Base-by-base conservation (phyloP, 306 rosid species). In the Adenanthera pavonina region DNA sequence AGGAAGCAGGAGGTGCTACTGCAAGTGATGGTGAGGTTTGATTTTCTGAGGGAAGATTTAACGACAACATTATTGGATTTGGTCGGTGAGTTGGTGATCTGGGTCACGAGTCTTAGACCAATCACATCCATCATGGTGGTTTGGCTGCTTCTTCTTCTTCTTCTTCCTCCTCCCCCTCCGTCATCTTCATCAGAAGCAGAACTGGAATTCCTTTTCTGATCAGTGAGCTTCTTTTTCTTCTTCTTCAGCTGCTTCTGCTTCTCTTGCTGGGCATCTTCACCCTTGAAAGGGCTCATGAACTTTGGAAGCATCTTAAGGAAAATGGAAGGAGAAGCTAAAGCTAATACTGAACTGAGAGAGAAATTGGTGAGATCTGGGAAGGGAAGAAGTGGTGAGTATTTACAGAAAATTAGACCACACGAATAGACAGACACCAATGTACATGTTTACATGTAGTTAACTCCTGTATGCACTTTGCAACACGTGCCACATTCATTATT, bases 31-130 rank as follows among this genome's bases (percentile, higher is more conserved):
- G 79, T 61, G 71, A 67, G 78, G 76, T 48, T 72, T 78, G 69
- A 9, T 44, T 35, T 87, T 75, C 75, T 84, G 5, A 87, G 3
- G 20, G 80, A 47, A 82, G 86, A 84, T 75, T 87, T 87, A 19
- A 81, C 44, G 46, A 87, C 80, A 4, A 87, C 81, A 71, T 84
- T 41, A 48, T 43, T 84, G 14, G 88, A 75, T 52, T 77, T 75
- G 48, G 16, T 66, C 41, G 79, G 77, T 75, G 86, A 79, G 60
- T 33, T 79, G 0, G 82, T 81, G 44, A 87, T 87, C 53, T 87
- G 69, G 2, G 85, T 64, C 14, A 87, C 84, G 40, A 87, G 56
- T 56, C 84, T 84, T 8, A 87, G 48, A 76, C 90, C 90, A 75
- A 87, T 69, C 12, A 19, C n/a, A 19, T 25, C 34, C 8, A 19